A percentile compares a stretch with the other conserved stretches of the same genome.
Conservation (phyloP, 139 green algal genomes). For the Helicosporidium sp. region DNA sequence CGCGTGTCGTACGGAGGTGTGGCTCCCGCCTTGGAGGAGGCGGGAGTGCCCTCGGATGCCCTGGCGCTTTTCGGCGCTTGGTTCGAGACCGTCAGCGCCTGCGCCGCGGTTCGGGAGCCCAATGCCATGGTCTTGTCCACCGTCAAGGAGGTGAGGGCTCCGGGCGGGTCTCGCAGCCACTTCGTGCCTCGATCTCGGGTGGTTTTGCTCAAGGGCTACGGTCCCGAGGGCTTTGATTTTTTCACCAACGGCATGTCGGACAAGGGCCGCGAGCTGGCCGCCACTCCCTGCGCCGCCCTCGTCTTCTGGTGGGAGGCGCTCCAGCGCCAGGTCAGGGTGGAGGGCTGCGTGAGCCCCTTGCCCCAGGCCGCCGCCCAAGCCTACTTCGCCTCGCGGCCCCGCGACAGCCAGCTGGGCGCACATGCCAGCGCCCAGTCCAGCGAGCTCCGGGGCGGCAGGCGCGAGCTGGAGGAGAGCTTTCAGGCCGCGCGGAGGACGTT, state of each 20-base stretch:
- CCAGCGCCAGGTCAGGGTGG: constrained; percentile 54
- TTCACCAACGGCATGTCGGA: constrained; percentile 71
- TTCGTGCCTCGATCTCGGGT: too few species aligned
- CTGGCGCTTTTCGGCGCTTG: constrained; percentile 43
- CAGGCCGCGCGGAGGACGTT: constrained; percentile 18
- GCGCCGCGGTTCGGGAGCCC: constrained; percentile 35
- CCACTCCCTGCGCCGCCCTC: constrained; percentile 31
- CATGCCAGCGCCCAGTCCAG: constrained; percentile 22
- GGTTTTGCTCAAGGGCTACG: constrained; percentile 70
- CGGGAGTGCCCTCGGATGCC: constrained; percentile 26
- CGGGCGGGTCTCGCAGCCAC: too few species aligned
- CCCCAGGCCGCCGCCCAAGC: constrained; percentile 39
- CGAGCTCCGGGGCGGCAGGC: constrained; percentile 16
- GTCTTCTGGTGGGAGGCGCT: constrained; percentile 67
- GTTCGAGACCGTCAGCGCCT: constrained; percentile 25
- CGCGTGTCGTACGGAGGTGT: constrained; percentile 49
- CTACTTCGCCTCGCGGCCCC: constrained; percentile 67
- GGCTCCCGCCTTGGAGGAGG: constrained; percentile 20
- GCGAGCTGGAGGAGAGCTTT: constrained; percentile 29
- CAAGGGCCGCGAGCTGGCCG: constrained; percentile 41
- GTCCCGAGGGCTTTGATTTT: constrained; percentile 59
- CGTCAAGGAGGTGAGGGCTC: constrained; percentile 13
- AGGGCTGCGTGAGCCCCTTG: constrained; percentile 51
- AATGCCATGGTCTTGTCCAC: constrained; percentile 65
- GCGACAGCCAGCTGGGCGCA: constrained; percentile 51